These are phyloP conservation scores for Phytophthora syringae DNA, from an alignment of 352 stramenopile genomes.

Conservation along the genomic window DNA sequence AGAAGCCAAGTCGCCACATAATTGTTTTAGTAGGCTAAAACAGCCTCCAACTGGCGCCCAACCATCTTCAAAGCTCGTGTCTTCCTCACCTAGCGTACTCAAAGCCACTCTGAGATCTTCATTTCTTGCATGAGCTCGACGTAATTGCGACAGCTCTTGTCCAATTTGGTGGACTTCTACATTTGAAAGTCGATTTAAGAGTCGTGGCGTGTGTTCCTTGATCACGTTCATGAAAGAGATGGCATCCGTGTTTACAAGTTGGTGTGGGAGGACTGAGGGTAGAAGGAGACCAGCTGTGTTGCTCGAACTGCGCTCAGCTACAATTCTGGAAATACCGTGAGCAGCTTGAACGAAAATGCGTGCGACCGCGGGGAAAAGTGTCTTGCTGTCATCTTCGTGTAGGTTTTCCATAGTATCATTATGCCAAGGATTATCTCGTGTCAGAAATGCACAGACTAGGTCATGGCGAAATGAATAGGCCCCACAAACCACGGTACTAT, in stretches of 20 bases:
- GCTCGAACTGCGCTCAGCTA: not conserved
- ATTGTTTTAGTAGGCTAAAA: not conserved
- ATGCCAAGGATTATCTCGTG: not conserved
- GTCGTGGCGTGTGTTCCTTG: not conserved
- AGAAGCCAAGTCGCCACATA: slow-evolving; percentile 1
- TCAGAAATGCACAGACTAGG: not conserved
- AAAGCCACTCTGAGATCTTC: not conserved
- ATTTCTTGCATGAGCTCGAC: not conserved
- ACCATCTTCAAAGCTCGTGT: not conserved
- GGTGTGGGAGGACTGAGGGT: not conserved
- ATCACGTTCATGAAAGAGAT: not conserved
- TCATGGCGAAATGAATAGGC: not conserved
- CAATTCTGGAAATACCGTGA: not conserved
- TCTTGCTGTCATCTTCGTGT: not conserved
- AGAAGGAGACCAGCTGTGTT: not conserved
- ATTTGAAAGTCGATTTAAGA: not conserved
- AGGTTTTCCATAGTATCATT: not conserved
- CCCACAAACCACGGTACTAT: not conserved
- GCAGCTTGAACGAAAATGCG: not conserved
- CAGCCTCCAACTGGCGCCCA: not conserved
- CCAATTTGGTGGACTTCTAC: not conserved
- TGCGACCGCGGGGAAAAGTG: not conserved
- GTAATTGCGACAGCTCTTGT: not conserved
- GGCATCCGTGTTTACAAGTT: not conserved
- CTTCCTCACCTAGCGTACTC: not conserved